Evolutionary conservation across 2,329 filamentous ascomycete genomes (phyloP), one percentile per base, ranked within the genome.

Genomic region (Colletotrichum falcatum): DNA sequence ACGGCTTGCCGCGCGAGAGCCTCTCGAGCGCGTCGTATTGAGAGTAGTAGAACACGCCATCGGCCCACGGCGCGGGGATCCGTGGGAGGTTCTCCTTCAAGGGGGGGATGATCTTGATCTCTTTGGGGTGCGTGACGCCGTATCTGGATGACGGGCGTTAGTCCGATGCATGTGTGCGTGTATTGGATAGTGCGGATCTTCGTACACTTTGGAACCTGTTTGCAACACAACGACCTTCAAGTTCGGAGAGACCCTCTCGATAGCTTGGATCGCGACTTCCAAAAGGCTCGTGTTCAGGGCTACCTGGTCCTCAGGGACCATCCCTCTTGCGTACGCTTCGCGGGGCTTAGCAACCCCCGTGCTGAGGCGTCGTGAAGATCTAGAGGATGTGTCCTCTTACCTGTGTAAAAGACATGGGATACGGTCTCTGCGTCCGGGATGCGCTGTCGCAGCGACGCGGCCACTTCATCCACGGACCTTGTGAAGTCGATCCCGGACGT

Each of bases 341-440:
- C 26, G 3, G 1, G 3, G n/a, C 37, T 33, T 51, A 33, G 51
- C 49, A 20, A 5, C 16, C 14, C 23, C 7, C 23, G 8, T 16
- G 23, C 16, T 18, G 46, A 49, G 46, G n/a, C 46, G 11, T 4
- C 2, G n/a, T 6, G 5, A 16, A n/a, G 46, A 28, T 49, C 23
- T 2, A 4, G 46, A 9, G 23, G 46, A 18, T 28, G 23, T 49
- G 23, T 49, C 46, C 2, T 6, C 12, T 18, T 42, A 73, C 73
- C 73, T 12, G 71, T 70, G 33, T 61, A 72, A 46, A 71, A 73
- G n/a, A 74, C 66, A 23, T 74, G 73, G 6, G 73, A 48, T 12
- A 74, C 66, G 2, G 56, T 72, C 7, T 70, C 49, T 7, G 71
- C 30, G 20, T 73, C 61, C 2, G 66, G 46, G 14, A 74, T 51